A percentile compares a stretch with the other conserved stretches of the same genome.
Conservation (phyloP, 495 filamentous ascomycete genomes). For the Neurospora sp. region DNA sequence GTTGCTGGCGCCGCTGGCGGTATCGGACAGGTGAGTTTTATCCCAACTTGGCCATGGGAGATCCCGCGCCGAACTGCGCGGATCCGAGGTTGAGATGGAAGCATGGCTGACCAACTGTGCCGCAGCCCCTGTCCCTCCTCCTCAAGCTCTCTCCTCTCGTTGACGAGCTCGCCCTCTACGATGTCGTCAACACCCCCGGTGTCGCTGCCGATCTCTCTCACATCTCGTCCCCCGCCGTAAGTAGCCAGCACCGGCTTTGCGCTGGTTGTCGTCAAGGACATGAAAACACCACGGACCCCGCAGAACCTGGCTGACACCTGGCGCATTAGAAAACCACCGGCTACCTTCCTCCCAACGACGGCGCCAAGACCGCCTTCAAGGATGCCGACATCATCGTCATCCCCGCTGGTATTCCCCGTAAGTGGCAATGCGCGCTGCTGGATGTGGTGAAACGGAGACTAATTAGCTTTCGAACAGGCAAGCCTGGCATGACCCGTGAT, state of each 20-base stretch:
- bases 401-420: constrained; percentile 94
- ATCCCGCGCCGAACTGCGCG: neutral
- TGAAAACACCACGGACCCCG: neutral
- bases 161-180: constrained; percentile 89
- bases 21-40: constrained; percentile 76
- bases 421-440: constrained; percentile 23
- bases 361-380: constrained; percentile 75
- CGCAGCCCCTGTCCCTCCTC: constrained; percentile 87
- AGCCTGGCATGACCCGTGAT: constrained; percentile 98
- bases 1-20: constrained; percentile 95
- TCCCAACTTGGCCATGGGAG: neutral
- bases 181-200: constrained; percentile 97
- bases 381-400: constrained; percentile 93
- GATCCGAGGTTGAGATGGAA: neutral
- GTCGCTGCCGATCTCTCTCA: constrained; percentile 93
- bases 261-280: neutral
- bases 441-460: constrained; percentile 8
- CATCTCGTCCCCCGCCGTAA: constrained; percentile 86
- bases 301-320: constrained; percentile 18
- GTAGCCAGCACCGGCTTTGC: constrained; percentile 22
- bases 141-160: constrained; percentile 79
- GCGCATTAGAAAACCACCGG: constrained; percentile 71
- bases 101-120: constrained; percentile 2
- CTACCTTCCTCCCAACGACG: constrained; percentile 83
- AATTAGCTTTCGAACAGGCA: constrained; percentile 48